Base-by-base conservation (phyloP, 305 asterid genomes). In the Nicotiana rustica region DNA sequence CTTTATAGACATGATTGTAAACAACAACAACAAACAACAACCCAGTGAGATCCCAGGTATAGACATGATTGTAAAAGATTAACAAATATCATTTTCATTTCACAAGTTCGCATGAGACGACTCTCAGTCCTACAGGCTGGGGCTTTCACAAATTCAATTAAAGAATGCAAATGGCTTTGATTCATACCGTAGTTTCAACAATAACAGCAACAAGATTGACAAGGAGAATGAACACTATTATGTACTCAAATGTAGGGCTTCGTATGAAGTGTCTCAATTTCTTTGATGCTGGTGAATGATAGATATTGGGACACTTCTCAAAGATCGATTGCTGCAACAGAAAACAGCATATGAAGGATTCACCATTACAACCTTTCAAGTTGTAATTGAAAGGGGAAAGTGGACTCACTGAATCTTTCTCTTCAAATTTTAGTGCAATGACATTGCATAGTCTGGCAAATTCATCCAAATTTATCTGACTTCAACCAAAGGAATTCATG, bases 361-460 rank as follows among this genome's bases (percentile, higher is more conserved):
- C 41, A 31, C 41, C 38, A 3, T 14, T 57, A 31, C 35, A 21
- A 76, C n/a, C 25, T 12, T 21, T 12, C 13, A 47, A 29, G 80
- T 35, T 36, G 59, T 59, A 77, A 68, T 66, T 83, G 61, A 70
- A 29, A 82, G 84, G 15, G 83, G 84, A 80, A 88, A 85, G 84
- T 69, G 41, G 82, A 88, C 86, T 90, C 88, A 94, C 99, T 18
- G 88, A 85, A 61, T 94, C 92, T 89, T 92, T 97, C 90, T 93
- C 93, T 86, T 94, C 96, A 88, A 94, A 96, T 87, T 89, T 91
- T 76, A 96, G 92, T 55, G 95, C 97, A 79, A 96, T 96, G 38
- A 97, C 96, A 41, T 90, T 91, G 79, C 97, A 90, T 71, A 96
- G 92, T 88, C 93, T 97, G 41, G 87, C 83, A 89, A 96, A 96